Conservation (phyloP, 202 grass and related monocot species). For the Brachypodium distachyon region DNA sequence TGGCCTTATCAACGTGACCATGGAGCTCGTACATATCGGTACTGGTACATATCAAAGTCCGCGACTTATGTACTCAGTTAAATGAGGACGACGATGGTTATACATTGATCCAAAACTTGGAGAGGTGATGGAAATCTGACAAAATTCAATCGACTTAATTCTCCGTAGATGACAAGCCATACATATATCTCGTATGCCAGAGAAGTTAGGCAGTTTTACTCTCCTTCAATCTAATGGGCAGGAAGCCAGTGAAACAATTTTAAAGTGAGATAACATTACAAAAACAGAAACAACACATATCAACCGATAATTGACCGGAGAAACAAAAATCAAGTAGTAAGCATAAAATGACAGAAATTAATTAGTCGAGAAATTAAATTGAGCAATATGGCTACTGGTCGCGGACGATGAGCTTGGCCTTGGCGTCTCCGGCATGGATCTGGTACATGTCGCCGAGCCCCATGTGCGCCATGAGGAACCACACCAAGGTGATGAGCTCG, state of each 20-base stretch:
- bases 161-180: too few species aligned
- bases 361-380: background rate
- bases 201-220: too few species aligned
- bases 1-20: too few species aligned
- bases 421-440: constrained; percentile 20
- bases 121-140: too few species aligned
- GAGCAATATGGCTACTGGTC: constrained; percentile 4
- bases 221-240: too few species aligned
- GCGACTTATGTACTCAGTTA: too few species aligned
- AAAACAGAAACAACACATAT: background rate
- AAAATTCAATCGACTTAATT: too few species aligned
- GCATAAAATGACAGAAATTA: background rate
- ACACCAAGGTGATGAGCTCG: constrained; percentile 52
- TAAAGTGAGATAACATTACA: background rate
- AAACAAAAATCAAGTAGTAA: background rate
- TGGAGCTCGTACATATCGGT: too few species aligned
- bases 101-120: too few species aligned
- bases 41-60: too few species aligned
- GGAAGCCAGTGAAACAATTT: background rate
- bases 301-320: background rate
- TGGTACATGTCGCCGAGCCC: constrained; percentile 36
- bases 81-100: too few species aligned
- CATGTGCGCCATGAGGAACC: constrained; percentile 54
- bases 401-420: constrained; percentile 29
- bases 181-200: too few species aligned